Conservation (phyloP, 257 asterid genomes). For the Capsicum chinense region DNA sequence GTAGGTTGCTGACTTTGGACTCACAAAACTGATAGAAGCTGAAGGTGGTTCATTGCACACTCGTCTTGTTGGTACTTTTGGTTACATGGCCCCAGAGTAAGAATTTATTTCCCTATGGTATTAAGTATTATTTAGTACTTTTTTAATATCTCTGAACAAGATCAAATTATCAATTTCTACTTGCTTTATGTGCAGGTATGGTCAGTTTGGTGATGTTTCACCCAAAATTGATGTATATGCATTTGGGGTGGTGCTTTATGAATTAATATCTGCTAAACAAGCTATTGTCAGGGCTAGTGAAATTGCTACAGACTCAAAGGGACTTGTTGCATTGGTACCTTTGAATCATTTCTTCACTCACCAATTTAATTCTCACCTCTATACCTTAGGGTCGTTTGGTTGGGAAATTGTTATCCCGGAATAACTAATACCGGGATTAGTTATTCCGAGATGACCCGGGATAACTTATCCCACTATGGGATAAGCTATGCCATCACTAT, state of each 20-base stretch:
- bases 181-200: constrained; percentile 55
- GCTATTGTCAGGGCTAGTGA: constrained; percentile 71
- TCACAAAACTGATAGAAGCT: constrained; percentile 73
- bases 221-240: constrained; percentile 82
- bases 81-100: constrained; percentile 94
- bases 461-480: too few relatives aligned
- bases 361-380: background rate
- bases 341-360: background rate
- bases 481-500: too few relatives aligned
- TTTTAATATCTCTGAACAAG: background rate
- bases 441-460: too few relatives aligned
- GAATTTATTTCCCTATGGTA: constrained; percentile 13
- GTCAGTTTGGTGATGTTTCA: constrained; percentile 80
- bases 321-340: constrained; percentile 75
- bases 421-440: too few relatives aligned
- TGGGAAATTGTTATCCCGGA: too few relatives aligned
- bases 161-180: background rate
- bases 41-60: constrained; percentile 77
- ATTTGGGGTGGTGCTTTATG: constrained; percentile 82
- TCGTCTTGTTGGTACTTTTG: constrained; percentile 85
- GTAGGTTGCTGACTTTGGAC: constrained; percentile 94
- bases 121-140: background rate
- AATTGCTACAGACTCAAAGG: constrained; percentile 61
- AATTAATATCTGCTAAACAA: constrained; percentile 73
- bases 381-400: background rate